These are phyloP conservation scores for Aphanomyces astaci DNA, from an alignment of 352 stramenopile species.

Conservation along the genomic window DNA sequence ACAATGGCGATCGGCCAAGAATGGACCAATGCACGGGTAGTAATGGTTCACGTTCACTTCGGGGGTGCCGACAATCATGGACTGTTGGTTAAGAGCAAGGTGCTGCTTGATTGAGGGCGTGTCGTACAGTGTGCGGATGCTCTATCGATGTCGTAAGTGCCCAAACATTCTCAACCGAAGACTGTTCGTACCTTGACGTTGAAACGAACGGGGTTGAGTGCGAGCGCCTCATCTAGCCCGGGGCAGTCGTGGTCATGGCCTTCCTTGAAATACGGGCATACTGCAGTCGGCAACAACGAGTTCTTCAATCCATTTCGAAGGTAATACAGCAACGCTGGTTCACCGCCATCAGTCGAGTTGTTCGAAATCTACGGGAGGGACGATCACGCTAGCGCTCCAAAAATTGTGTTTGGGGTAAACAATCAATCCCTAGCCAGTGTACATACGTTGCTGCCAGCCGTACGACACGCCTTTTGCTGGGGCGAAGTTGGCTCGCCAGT, in stretches of 20 bases:
- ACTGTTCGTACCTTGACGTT: conserved; percentile 46
- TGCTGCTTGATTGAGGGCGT: conserved; percentile 68
- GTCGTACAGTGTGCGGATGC: conserved; percentile 70
- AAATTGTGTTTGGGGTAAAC: too few species aligned
- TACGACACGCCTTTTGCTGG: conserved; percentile 60
- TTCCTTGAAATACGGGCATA: conserved; percentile 54
- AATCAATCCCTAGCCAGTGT: not conserved
- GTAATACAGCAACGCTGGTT: conserved; percentile 67
- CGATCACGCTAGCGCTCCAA: not conserved
- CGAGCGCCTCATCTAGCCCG: conserved; percentile 39
- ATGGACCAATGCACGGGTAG: conserved; percentile 67
- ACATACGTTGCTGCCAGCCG: conserved; percentile 47
- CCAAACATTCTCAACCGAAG: not conserved
- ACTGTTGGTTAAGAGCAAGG: conserved; percentile 63
- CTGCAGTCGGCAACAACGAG: conserved; percentile 54
- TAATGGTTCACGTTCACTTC: conserved; percentile 69
- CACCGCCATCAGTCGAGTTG: conserved; percentile 66
- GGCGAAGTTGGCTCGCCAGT: conserved; percentile 46
- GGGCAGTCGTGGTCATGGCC: conserved; percentile 61
- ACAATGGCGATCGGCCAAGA: conserved; percentile 51
- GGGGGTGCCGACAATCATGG: conserved; percentile 67
- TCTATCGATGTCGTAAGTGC: conserved; percentile 42
- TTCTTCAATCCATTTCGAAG: conserved; percentile 61
- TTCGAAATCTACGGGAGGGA: conserved; percentile 46
- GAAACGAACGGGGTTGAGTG: conserved; percentile 59